Base-by-base conservation (phyloP, 768 basidiomycete species). In the Pleurotus pulmonarius region DNA sequence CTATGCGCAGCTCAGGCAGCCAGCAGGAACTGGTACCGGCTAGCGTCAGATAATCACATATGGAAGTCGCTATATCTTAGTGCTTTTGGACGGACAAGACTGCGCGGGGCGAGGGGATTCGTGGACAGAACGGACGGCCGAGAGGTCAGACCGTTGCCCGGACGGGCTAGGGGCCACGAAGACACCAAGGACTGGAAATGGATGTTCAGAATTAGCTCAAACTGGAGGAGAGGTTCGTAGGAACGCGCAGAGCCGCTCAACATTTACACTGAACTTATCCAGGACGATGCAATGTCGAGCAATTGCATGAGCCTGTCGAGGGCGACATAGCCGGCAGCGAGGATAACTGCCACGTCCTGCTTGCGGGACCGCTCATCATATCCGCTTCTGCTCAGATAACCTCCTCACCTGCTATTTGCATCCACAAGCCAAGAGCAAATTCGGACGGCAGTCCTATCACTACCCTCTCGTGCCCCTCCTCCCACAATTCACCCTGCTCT, bases 151-250 rank as follows among this genome's bases (percentile, higher is more conserved):
- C 74, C 79, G 2, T 70, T 92, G 25, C 88, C 88, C 9, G 76
- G 75, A 24, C 70, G 85, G 65, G 79, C 73, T 4, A 60, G 70
- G 57, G 65, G 70, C 16, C 41, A 15, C 38, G 66, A 69, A 37
- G 66, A 73, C 26, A 57, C 70, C 46, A 81, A 77, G 65, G 83
- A 90, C 64, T 92, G 90, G 90, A 91, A 89, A 69, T 88, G 83
- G 82, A 90, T 92, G 89, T 92, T 90, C 68, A 80, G 88, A 55
- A 87, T 91, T 59, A 90, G 87, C 62, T 83, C 83, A 13, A 92
- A 92, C 61, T 92, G 90, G 90, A 80, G 80, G 67, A 87, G 72
- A 70, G 90, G 90, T 91, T 63, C 61, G 77, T 55, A 34, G 29
- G 29, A 34, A 34, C 9, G 29, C 29, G 29, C 29, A 34, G 29